phyloP scores from a whole-genome alignment of 2,329 filamentous ascomycete genomes.

The Colletotrichum sp. region DNA sequence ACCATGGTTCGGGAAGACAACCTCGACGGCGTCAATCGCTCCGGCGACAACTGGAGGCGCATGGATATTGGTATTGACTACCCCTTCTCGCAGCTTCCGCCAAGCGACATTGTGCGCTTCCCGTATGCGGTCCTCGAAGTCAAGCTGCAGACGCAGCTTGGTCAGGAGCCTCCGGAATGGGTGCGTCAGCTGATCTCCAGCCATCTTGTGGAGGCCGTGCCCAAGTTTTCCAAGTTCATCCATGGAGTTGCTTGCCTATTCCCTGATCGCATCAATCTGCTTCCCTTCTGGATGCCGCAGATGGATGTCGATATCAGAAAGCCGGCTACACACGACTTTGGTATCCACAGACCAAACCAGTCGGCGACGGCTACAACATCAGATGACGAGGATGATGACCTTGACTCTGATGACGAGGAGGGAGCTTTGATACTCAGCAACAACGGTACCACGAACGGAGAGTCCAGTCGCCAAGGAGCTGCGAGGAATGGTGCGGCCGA shows the following conservation, averaged over 20 bases:
- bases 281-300: slow-evolving; percentile 98
- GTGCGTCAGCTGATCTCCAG: slow-evolving; percentile 91
- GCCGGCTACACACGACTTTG: slow-evolving; percentile 85
- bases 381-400: slow-evolving; percentile 76
- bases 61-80: slow-evolving; percentile 98
- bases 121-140: slow-evolving; percentile 97
- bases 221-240: slow-evolving; percentile 99
- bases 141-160: slow-evolving; percentile 94
- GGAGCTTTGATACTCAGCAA: background rate
- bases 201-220: slow-evolving; percentile 97
- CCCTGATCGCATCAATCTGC: slow-evolving; percentile 82
- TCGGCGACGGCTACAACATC: slow-evolving; percentile 80
- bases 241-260: slow-evolving; percentile 91
- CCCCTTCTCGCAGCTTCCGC: slow-evolving; percentile 87
- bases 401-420: slow-evolving; percentile 43
- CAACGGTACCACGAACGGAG: slow-evolving; percentile 30
- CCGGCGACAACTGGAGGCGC: slow-evolving; percentile 91
- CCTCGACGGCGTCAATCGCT: slow-evolving; percentile 76
- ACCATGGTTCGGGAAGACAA: slow-evolving; percentile 97
- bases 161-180: slow-evolving; percentile 96
- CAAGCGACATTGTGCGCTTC: slow-evolving; percentile 87
- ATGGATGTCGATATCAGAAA: slow-evolving; percentile 99
- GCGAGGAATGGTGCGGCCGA: slow-evolving; percentile 56
- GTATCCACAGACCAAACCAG: slow-evolving; percentile 80
- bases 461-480: slow-evolving; percentile 42